These are phyloP conservation scores for Mortierella alpina DNA, from an alignment of 192 early-diverging fungal species.

Conservation along the genomic window DNA sequence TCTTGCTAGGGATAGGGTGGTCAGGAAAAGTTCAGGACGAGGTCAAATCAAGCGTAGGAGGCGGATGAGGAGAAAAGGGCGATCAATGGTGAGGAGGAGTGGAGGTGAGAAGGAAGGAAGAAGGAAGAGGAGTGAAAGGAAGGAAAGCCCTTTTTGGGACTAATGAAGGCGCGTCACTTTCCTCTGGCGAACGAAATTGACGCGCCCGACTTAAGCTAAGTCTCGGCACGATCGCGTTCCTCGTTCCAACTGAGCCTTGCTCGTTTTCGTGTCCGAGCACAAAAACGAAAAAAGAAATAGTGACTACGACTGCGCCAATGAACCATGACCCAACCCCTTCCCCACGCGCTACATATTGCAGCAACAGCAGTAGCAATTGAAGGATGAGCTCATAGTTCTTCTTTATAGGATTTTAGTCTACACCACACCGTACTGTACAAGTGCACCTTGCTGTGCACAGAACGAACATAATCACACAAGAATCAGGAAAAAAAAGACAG, in stretches of 20 bases:
- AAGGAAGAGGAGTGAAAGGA: not conserved
- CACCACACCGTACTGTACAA: too few relatives aligned
- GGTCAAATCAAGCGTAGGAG: not conserved
- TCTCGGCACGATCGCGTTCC: not conserved
- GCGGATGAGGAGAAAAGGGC: not conserved
- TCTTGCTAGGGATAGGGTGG: not conserved
- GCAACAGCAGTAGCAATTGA: too few relatives aligned
- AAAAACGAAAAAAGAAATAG: not conserved
- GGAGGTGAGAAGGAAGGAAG: not conserved
- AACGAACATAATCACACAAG: not conserved
- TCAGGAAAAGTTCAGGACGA: not conserved
- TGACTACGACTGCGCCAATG: too few relatives aligned
- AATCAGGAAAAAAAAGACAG: not conserved
- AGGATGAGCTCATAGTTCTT: too few relatives aligned
- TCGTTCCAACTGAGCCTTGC: not conserved
- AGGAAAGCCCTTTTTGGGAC: not conserved
- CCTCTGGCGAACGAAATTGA: not conserved
- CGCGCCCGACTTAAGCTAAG: not conserved
- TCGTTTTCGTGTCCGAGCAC: not conserved
- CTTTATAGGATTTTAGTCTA: too few relatives aligned
- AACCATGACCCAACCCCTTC: too few relatives aligned
- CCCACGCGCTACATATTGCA: too few relatives aligned
- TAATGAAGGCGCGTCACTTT: conserved; percentile 12
- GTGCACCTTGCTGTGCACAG: not conserved
- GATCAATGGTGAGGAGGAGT: not conserved